Evolutionary conservation across 768 basidiomycete species (phyloP), one percentile per base, ranked within the genome.

Genomic region (Psilocybe sp.): DNA sequence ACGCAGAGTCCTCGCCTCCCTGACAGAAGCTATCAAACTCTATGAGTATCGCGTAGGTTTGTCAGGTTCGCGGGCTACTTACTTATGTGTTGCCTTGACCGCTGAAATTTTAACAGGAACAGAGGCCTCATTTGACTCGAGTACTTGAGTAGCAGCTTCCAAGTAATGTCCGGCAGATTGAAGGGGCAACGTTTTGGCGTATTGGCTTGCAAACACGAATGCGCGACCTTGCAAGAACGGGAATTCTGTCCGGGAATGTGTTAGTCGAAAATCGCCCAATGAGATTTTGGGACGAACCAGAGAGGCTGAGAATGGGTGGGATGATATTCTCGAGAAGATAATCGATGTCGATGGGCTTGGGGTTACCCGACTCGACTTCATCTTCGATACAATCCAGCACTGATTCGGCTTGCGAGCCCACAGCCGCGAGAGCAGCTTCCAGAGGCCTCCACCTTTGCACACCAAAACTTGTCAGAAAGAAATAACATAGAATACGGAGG

Each of bases 141-240:
- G 78, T 8, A 91, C 93, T 46, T 87, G 83, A 28, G 97, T 75
- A 0, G 94, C 88, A 4, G 92, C 92, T 18, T 89, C 84, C 32
- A 98, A 74, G 63, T 98, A 98, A 60, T 94, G 91, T 1, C 81
- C 81, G 1, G 90, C 85, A 42, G 94, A 75, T 49, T 82, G 75
- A 11, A 77, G 58, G 0, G 92, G 87, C 4, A 98, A 74, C 9
- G 87, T 68, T 56, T 82, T 81, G 1, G 89, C 79, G 61, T 84
- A 98, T 60, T 93, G 87, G 61, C 92, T 93, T 2, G 94, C 92
- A 57, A 98, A 95, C 40, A 98, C 91, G 52, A 98, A 97, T 0
- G 85, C 90, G 52, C 97, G 80, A 10, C 96, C 97, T 69, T 98
- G 96, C 23, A 99, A 68, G 80, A 98, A 99, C 0, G 93, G 93